Conservation (phyloP, 2,329 filamentous ascomycete species). For the Arachnopeziza araneosa region DNA sequence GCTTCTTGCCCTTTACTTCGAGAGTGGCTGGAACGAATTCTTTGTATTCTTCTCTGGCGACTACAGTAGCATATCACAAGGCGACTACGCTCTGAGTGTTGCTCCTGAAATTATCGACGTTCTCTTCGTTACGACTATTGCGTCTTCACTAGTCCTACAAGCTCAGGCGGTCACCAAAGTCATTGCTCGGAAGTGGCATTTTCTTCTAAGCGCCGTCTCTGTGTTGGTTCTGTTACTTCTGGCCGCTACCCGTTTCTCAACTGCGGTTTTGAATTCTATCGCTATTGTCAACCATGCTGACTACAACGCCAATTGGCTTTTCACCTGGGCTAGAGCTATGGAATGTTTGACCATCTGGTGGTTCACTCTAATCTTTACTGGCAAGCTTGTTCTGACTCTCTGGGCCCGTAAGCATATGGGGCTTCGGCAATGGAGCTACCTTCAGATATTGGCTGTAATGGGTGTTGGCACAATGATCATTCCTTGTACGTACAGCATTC, state of each 20-base stretch:
- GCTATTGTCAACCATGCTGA: conserved; percentile 22
- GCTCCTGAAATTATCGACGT: conserved; percentile 43
- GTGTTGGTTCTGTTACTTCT: conserved; percentile 43
- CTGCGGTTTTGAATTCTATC: conserved; percentile 41
- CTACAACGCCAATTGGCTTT: conserved; percentile 3
- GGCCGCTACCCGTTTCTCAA: conserved; percentile 47
- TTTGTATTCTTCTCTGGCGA: conserved; percentile 46
- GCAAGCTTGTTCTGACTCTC: conserved; percentile 55
- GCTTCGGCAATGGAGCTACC: conserved; percentile 54
- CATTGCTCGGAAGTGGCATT: conserved; percentile 38
- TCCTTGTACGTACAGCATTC: conserved; percentile 45
- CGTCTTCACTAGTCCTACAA: conserved; percentile 56
- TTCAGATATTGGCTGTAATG: conserved; percentile 64
- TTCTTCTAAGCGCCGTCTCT: conserved; percentile 42
- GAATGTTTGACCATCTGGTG: conserved; percentile 54
- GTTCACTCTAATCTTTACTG: conserved; percentile 56
- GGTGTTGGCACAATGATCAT: conserved; percentile 61
- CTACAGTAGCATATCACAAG: conserved; percentile 36
- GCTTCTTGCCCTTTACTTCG: conserved; percentile 45
- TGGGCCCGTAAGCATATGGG: conserved; percentile 49
- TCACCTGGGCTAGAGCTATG: conserved; percentile 36
- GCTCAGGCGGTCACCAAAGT: conserved; percentile 52
- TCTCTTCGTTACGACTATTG: conserved; percentile 48
- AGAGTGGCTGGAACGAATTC: conserved; percentile 43
- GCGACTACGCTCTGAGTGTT: conserved; percentile 42